Base-by-base conservation (phyloP, 768 basidiomycete genomes). In the Podaxis sp. region DNA sequence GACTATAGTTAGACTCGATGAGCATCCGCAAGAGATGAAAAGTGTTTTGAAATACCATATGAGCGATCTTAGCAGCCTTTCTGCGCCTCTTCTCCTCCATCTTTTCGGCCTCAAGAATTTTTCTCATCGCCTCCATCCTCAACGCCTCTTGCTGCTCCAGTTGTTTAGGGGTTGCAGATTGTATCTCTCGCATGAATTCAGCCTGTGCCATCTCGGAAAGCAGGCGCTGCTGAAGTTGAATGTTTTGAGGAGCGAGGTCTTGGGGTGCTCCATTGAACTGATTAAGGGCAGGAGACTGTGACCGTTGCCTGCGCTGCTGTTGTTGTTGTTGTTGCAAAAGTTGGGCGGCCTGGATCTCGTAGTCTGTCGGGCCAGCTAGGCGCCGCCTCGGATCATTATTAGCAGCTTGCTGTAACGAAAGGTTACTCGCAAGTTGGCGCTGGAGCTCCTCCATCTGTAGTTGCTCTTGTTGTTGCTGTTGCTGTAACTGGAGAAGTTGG, bases 91-190 rank as follows among this genome's bases (percentile, higher is more conserved):
- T 92, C 74, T 89, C 88, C 69, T 96, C 94, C 86, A 90, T 87
- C 68, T 82, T 84, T 74, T 96, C 96, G 0, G 96, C 89, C 73
- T 94, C 93, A 72, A 93, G 83, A 66, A 98, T 96, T 77, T 95
- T 89, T 63, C 90, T 85, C 85, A 90, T 89, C 0, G 92, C 93
- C 70, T 93, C 91, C 15, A 79, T 80, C 65, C 89, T 81, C 41
- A 94, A 73, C 4, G 86, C 83, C 63, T 92, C 92, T 69, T 89
- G 87, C 62, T 89, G 82, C 50, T 78, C 82, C 52, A 40, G 4
- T 13, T 61, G 59, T 19, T 62, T 62, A 2, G 81, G 85, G 52
- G 81, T 80, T 6, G 80, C 74, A n/a, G 80, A 82, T 57, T 86
- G 87, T 72, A 88, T 78, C 64, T 88, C 86, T 52, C 82, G 82